Evolutionary conservation across 208 protist species (phyloP).

Genomic region (Herpetomonas muscarum): DNA sequence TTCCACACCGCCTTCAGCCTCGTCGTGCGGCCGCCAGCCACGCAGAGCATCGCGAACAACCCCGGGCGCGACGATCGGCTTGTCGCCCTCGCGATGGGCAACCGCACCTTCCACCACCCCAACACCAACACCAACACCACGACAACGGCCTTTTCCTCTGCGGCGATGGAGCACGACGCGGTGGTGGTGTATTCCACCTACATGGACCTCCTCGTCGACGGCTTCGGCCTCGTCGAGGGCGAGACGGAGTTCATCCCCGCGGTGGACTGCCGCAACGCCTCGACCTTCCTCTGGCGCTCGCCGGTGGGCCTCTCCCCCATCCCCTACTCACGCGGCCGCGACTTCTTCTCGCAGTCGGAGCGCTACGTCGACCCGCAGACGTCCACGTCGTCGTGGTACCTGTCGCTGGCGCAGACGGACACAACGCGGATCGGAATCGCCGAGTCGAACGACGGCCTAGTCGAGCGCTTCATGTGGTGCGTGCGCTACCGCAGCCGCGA

Average conservation of each 20-base stretch:
- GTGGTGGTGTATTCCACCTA: constrained; percentile 49
- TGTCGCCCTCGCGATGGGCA: constrained; percentile 3
- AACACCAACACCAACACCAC: not conserved
- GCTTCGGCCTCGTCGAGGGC: constrained; percentile 47
- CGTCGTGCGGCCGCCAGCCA: constrained; percentile 40
- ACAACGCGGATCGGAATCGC: constrained; percentile 42
- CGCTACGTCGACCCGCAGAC: constrained; percentile 60
- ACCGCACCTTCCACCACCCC: not conserved
- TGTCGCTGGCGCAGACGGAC: constrained; percentile 39
- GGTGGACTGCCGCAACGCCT: constrained; percentile 56
- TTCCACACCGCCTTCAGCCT: constrained; percentile 48
- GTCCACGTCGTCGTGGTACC: constrained; percentile 59
- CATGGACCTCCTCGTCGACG: constrained; percentile 67
- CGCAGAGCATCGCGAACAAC: constrained; percentile 40
- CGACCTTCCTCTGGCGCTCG: constrained; percentile 59
- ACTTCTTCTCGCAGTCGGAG: constrained; percentile 14
- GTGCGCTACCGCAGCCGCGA: constrained; percentile 37
- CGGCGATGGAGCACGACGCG: constrained; percentile 3
- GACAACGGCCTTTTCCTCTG: not conserved
- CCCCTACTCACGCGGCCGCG: constrained; percentile 27
- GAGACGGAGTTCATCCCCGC: constrained; percentile 58
- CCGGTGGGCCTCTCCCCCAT: constrained; percentile 45
- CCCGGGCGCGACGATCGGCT: constrained; percentile 19
- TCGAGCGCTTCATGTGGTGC: constrained; percentile 67
- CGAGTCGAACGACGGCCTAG: constrained; percentile 8